phyloP scores from a whole-genome alignment of 495 filamentous ascomycete species.

The Cercophora samala region DNA sequence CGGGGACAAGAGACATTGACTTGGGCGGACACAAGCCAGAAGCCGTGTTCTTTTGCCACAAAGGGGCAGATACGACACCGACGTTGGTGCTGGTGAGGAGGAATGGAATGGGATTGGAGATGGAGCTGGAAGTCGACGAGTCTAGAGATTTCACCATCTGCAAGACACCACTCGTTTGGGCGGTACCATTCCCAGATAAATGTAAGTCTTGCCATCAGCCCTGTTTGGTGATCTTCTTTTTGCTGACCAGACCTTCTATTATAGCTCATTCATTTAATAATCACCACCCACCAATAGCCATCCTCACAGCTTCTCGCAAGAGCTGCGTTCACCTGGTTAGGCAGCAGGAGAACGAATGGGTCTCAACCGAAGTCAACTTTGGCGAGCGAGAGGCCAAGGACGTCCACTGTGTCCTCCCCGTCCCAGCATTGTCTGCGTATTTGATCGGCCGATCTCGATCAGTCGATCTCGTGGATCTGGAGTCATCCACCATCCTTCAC shows the following conservation, averaged over 20 bases:
- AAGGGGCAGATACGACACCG: conserved; percentile 32
- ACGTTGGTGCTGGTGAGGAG: conserved; percentile 54
- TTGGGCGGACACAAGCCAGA: conserved; percentile 52
- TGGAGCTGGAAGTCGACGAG: conserved; percentile 36
- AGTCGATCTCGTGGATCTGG: conserved; percentile 54
- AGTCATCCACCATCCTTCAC: conserved; percentile 49
- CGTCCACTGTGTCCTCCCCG: conserved; percentile 38
- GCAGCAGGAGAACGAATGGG: conserved; percentile 37
- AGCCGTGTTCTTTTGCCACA: conserved; percentile 55
- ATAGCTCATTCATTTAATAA: conserved; percentile 16
- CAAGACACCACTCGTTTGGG: conserved; percentile 44
- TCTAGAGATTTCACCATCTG: conserved; percentile 41
- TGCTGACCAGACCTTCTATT: neutral
- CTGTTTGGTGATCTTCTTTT: neutral
- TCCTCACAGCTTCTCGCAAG: conserved; percentile 42
- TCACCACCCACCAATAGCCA: conserved; percentile 22
- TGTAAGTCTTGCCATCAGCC: conserved; percentile 26
- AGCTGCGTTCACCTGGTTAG: conserved; percentile 47
- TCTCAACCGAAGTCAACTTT: conserved; percentile 38
- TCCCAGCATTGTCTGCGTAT: conserved; percentile 45
- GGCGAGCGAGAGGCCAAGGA: conserved; percentile 28
- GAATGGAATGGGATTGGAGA: conserved; percentile 55
- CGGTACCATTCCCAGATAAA: conserved; percentile 41
- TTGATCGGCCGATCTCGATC: conserved; percentile 46
- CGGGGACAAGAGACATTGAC: conserved; percentile 44